phyloP scores from a whole-genome alignment of 2,329 filamentous ascomycete genomes.

The Conoideocrella luteorostrata region DNA sequence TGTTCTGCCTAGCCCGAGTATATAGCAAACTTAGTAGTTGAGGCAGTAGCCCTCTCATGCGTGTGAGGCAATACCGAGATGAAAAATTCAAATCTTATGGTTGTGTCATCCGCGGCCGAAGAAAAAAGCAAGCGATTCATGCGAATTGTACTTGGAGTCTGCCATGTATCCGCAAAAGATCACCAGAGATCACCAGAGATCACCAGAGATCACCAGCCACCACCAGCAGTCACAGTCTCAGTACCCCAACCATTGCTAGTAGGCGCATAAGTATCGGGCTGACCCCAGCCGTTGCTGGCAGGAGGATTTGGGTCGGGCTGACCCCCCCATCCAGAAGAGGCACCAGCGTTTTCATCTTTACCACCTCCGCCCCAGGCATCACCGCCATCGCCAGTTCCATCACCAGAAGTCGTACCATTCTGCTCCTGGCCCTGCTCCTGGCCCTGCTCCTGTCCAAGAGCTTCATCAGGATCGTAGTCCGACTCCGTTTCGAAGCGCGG shows the following conservation, averaged over 20 bases:
- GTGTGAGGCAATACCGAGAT: too few relatives aligned
- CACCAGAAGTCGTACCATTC: slow-evolving; percentile 4
- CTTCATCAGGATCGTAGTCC: slow-evolving; percentile 39
- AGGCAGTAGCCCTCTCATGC: background rate
- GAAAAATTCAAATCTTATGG: too few relatives aligned
- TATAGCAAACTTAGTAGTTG: too few relatives aligned
- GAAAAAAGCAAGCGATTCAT: too few relatives aligned
- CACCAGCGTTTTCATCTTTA: background rate
- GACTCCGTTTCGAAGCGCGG: slow-evolving; percentile 51
- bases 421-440: background rate
- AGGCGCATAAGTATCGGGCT: background rate
- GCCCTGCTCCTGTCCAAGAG: background rate
- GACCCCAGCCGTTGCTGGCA: slow-evolving; percentile 2
- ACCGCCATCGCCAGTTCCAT: slow-evolving; percentile 10
- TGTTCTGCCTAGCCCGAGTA: too few relatives aligned
- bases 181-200: background rate
- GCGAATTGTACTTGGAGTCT: too few relatives aligned
- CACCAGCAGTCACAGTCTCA: background rate
- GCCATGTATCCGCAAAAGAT: background rate
- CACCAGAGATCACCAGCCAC: background rate
- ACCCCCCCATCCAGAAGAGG: slow-evolving; percentile 11
- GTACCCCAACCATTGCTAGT: slow-evolving; percentile 1
- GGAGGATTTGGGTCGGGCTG: background rate
- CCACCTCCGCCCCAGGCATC: slow-evolving; percentile 5
- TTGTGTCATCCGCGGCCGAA: too few relatives aligned